Percentiles rank a stretch among this genome's conserved stretches.
phyloP scores from a whole-genome alignment of 2,329 filamentous ascomycete species.

The Rachicladosporium sp. region DNA sequence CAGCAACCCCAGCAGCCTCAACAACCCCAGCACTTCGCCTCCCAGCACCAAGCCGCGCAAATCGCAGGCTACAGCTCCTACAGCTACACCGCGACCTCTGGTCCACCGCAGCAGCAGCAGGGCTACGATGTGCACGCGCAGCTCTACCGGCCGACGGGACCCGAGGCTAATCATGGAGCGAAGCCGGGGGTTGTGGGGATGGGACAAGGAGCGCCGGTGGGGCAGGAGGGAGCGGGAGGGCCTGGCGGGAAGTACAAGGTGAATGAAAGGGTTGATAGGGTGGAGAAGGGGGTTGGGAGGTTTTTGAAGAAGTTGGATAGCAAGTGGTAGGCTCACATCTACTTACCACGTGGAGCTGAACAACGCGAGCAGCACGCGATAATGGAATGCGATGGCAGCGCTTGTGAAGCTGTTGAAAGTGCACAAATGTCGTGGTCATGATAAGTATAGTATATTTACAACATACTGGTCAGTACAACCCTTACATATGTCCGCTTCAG shows the following conservation, averaged over 20 bases:
- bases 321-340: conserved; percentile 2
- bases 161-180: conserved; percentile 1
- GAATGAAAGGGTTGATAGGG: conserved; percentile 51
- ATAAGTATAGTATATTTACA: no score
- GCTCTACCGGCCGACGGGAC: conserved; percentile 54
- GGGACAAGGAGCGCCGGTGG: no score
- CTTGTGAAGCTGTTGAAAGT: no score
- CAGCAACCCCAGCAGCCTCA: no score
- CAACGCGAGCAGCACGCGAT: no score
- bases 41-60: conserved; percentile 21
- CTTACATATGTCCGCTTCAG: no score
- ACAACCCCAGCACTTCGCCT: conserved; percentile 21
- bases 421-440: no score
- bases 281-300: conserved; percentile 59
- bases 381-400: no score
- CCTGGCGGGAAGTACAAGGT: conserved; percentile 27
- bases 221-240: conserved; percentile 1
- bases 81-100: conserved; percentile 22
- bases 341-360: no score
- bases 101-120: conserved; percentile 13
- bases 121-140: conserved; percentile 48
- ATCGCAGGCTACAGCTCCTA: conserved; percentile 45
- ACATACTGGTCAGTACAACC: no score
- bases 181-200: not conserved
- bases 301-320: conserved; percentile 68